phyloP scores from a whole-genome alignment of 2,329 filamentous ascomycete species.

The Cyphellophora europaea region DNA sequence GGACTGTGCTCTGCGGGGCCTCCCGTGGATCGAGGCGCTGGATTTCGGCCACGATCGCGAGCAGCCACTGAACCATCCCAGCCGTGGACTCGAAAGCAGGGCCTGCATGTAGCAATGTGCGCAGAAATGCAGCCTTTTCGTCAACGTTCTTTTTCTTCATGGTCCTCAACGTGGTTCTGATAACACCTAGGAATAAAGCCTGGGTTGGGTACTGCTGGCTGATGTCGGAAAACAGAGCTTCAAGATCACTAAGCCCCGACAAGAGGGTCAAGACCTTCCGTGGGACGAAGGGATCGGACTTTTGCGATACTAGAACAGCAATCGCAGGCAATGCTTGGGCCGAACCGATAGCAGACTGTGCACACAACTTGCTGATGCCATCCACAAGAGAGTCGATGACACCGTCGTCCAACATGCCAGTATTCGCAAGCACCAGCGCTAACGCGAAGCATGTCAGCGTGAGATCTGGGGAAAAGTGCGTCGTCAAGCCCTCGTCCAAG shows the following conservation, averaged over 20 bases:
- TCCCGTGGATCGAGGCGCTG: neutral
- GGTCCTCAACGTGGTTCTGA: conserved; percentile 11
- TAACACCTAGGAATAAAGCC: conserved; percentile 27
- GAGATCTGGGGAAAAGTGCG: conserved; percentile 67
- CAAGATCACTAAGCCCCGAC: too few species aligned
- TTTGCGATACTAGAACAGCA: too few species aligned
- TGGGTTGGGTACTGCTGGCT: conserved; percentile 23
- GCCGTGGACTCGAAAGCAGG: neutral
- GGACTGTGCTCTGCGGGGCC: neutral
- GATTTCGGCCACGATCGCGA: neutral
- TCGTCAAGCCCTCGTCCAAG: conserved; percentile 66
- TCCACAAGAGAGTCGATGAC: conserved; percentile 85
- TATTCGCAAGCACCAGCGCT: conserved; percentile 73
- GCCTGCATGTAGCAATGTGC: neutral
- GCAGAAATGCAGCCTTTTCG: neutral
- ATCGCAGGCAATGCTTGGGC: too few species aligned
- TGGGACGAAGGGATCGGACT: too few species aligned
- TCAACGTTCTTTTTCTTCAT: neutral
- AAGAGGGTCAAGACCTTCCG: neutral
- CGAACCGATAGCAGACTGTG: too few species aligned
- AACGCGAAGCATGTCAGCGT: conserved; percentile 90
- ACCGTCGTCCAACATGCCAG: conserved; percentile 67
- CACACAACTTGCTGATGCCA: conserved; percentile 56
- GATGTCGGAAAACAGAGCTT: too few species aligned
- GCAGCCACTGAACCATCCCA: neutral